A percentile compares a stretch with the other conserved stretches of the same genome.
These are phyloP conservation scores for Leptographium flavum DNA, from an alignment of 2,329 filamentous ascomycete genomes.

Conservation along the genomic window DNA sequence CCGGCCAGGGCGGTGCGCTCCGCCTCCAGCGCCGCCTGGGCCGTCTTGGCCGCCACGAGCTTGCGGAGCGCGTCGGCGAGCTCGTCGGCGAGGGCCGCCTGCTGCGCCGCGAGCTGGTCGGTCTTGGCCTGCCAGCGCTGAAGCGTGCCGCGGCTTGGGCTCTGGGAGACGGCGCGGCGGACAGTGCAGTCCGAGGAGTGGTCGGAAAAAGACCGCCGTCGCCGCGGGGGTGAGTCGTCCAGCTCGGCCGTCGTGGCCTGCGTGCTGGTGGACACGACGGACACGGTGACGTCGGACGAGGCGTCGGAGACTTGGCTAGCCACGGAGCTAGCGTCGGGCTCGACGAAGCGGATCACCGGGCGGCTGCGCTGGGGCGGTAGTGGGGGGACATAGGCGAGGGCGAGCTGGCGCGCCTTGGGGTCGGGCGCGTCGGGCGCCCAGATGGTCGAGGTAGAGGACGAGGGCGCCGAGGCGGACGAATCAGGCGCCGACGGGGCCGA, in stretches of 20 bases:
- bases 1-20: no score
- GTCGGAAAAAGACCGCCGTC: neutral
- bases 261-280: conserved; percentile 4
- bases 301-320: conserved; percentile 1
- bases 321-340: neutral
- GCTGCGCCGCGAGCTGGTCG: no score
- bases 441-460: no score
- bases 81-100: no score
- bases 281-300: conserved; percentile 2
- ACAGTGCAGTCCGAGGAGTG: no score
- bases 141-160: neutral
- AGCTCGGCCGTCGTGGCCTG: conserved; percentile 5
- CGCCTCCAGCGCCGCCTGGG: no score
- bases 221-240: neutral
- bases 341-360: neutral
- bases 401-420: neutral
- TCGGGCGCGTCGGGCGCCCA: neutral
- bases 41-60: no score
- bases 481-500: neutral
- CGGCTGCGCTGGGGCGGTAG: neutral
- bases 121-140: no score
- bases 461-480: neutral
- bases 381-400: neutral
- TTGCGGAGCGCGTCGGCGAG: no score
- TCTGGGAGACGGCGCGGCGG: neutral